Evolutionary conservation across 2,329 filamentous ascomycete genomes (phyloP).

Genomic region (Fusarium dimerum): DNA sequence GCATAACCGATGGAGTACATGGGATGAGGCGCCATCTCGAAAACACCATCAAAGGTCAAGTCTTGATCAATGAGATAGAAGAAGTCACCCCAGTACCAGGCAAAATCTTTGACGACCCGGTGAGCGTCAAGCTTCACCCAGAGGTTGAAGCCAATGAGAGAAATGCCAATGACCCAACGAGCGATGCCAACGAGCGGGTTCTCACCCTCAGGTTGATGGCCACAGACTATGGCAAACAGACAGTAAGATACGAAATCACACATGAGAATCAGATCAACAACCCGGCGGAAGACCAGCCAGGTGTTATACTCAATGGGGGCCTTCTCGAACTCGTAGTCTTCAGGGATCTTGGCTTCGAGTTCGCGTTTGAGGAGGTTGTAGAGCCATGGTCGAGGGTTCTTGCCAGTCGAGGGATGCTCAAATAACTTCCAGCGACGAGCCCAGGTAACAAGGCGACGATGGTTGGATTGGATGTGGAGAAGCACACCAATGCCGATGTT

Average conservation of each 20-base stretch:
- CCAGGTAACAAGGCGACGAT: conserved; percentile 84
- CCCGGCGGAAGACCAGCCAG: conserved; percentile 92
- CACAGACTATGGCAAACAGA: conserved; percentile 90
- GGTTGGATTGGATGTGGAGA: conserved; percentile 85
- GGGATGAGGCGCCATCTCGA: conserved; percentile 97
- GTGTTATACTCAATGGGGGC: conserved; percentile 98
- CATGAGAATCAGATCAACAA: conserved; percentile 97
- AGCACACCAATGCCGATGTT: conserved; percentile 93
- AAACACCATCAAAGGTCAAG: conserved; percentile 96
- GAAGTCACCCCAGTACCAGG: conserved; percentile 99
- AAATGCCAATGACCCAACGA: conserved; percentile 78
- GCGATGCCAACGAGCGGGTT: conserved; percentile 65
- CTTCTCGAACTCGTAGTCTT: conserved; percentile 90
- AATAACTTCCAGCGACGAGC: conserved; percentile 85
- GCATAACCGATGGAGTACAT: conserved; percentile 99
- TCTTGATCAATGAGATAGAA: conserved; percentile 98
- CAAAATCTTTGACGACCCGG: conserved; percentile 96
- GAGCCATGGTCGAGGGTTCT: conserved; percentile 79
- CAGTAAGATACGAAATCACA: conserved; percentile 98
- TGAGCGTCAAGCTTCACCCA: conserved; percentile 99
- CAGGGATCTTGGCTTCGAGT: conserved; percentile 89
- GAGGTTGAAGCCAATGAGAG: conserved; percentile 87
- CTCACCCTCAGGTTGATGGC: conserved; percentile 73
- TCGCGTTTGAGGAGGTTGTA: conserved; percentile 85
- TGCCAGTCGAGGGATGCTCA: conserved; percentile 76